These are phyloP conservation scores for Trypanosoma vivax DNA, from an alignment of 208 protist species.

Conservation along the genomic window DNA sequence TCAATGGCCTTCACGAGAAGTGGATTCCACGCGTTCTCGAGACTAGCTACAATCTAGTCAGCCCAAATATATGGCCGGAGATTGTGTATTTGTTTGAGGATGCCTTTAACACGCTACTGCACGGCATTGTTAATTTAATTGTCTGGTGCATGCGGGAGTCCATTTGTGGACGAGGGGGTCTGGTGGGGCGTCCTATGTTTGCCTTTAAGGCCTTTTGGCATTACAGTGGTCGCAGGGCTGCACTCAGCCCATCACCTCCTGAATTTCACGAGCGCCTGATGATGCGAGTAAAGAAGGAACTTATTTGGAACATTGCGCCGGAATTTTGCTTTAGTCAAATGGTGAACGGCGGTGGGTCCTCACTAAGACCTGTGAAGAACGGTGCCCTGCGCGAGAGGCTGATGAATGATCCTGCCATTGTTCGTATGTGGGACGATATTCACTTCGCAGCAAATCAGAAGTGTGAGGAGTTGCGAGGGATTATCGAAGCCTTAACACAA, in stretches of 20 bases:
- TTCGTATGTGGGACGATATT: constrained; percentile 11
- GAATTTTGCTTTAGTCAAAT: constrained; percentile 14
- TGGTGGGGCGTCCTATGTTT: constrained; percentile 10
- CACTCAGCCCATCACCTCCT: constrained; percentile 3
- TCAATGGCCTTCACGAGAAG: constrained; percentile 5
- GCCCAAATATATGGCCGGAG: constrained; percentile 3
- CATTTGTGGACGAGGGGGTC: constrained; percentile 1
- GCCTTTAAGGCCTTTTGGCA: constrained; percentile 12
- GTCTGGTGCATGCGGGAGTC: constrained; percentile 11
- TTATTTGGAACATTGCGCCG: constrained; percentile 14
- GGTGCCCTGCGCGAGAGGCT: constrained; percentile 1
- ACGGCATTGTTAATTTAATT: background rate
- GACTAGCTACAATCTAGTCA: background rate
- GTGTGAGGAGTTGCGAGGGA: constrained; percentile 10
- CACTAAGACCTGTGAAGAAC: background rate
- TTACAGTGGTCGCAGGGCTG: constrained; percentile 1
- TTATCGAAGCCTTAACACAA: background rate
- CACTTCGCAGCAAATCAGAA: constrained; percentile 10
- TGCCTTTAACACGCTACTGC: constrained; percentile 8
- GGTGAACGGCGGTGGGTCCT: constrained; percentile 5
- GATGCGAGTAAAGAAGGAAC: constrained; percentile 10
- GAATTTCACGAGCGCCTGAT: constrained; percentile 15
- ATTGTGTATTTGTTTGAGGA: constrained; percentile 16
- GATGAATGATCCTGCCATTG: constrained; percentile 2
- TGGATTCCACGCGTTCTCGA: background rate